Conservation (phyloP, 2,329 filamentous ascomycete genomes). For the Beauveria asiatica region DNA sequence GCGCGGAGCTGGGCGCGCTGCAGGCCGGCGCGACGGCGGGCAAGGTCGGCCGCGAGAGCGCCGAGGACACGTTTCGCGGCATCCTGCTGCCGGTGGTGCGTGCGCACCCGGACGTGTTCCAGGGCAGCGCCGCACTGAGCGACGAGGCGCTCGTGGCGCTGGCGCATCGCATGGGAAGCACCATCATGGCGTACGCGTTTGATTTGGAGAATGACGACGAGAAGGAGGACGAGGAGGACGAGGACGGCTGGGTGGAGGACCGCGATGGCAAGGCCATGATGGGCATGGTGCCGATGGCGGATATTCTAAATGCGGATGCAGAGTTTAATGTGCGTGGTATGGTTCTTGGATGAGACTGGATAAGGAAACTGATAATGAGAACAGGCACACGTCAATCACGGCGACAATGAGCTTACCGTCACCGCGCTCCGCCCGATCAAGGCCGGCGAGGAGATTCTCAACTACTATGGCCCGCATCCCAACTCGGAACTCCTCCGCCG, state of each 20-base stretch:
- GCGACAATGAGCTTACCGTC: slow-evolving; percentile 54
- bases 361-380: no score
- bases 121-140: slow-evolving; percentile 22
- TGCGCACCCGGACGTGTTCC: slow-evolving; percentile 36
- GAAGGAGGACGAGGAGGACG: slow-evolving; percentile 44
- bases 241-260: slow-evolving; percentile 59
- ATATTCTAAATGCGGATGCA: slow-evolving; percentile 82
- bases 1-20: slow-evolving; percentile 59
- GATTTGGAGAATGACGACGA: slow-evolving; percentile 57
- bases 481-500: slow-evolving; percentile 74
- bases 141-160: slow-evolving; percentile 40
- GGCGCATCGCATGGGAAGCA: slow-evolving; percentile 75
- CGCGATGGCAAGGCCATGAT: slow-evolving; percentile 51
- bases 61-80: slow-evolving; percentile 58
- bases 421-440: slow-evolving; percentile 60
- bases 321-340: slow-evolving; percentile 63
- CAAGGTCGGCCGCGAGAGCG: slow-evolving; percentile 67
- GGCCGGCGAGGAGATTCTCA: slow-evolving; percentile 69
- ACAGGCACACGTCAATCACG: slow-evolving; percentile 48
- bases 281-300: slow-evolving; percentile 86
- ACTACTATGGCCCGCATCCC: slow-evolving; percentile 81
- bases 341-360: no score
- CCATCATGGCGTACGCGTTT: slow-evolving; percentile 90
- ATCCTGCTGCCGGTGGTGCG: slow-evolving; percentile 44
- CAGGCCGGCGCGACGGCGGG: slow-evolving; percentile 67